phyloP scores from a whole-genome alignment of 2,329 filamentous ascomycete species.

The Myriosclerotinia curreyana region DNA sequence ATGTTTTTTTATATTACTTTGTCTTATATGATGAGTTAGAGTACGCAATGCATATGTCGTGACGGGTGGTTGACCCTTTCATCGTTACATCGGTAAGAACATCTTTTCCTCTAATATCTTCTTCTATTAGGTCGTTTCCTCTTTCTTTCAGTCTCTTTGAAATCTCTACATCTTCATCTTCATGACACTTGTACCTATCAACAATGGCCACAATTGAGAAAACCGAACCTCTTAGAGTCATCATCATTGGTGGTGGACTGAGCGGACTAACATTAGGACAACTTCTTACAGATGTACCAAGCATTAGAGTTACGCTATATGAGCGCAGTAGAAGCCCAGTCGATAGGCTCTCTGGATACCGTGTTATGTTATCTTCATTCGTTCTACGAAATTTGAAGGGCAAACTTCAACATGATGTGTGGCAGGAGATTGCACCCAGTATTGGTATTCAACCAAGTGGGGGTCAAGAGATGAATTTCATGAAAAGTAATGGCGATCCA shows the following conservation, averaged over 20 bases:
- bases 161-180: neutral
- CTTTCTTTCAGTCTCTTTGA: neutral
- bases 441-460: slow-evolving; percentile 31
- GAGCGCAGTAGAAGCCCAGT: slow-evolving; percentile 26
- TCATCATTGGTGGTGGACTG: slow-evolving; percentile 34
- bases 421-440: slow-evolving; percentile 26
- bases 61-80: neutral
- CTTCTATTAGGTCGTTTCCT: neutral
- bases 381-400: slow-evolving; percentile 32
- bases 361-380: slow-evolving; percentile 34
- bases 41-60: neutral
- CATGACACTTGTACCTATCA: neutral
- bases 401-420: slow-evolving; percentile 29
- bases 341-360: slow-evolving; percentile 33
- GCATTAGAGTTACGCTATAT: slow-evolving; percentile 32
- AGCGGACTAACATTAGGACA: slow-evolving; percentile 34
- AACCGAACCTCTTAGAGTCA: slow-evolving; percentile 26
- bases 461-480: slow-evolving; percentile 33
- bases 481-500: slow-evolving; percentile 31
- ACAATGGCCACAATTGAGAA: neutral
- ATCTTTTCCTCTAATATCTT: neutral
- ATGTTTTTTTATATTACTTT: too few species aligned
- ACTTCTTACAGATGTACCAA: slow-evolving; percentile 28
- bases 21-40: too few species aligned
- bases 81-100: too few species aligned